These are phyloP conservation scores for Fusarium sp. DNA, from an alignment of 2,329 filamentous ascomycete species.

Conservation along the genomic window DNA sequence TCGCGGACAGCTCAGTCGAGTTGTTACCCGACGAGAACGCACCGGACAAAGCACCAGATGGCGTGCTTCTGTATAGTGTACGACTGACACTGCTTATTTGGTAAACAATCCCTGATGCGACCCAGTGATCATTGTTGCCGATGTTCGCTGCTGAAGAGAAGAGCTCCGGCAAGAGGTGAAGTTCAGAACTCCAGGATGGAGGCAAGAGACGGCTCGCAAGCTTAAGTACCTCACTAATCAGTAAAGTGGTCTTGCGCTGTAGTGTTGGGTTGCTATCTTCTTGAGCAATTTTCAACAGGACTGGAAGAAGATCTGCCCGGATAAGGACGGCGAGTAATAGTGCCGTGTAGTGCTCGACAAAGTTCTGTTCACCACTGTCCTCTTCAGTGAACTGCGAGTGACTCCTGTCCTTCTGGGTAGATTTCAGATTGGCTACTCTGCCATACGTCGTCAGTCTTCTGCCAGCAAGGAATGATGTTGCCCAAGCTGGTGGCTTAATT, in stretches of 20 bases:
- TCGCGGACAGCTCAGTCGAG: slow-evolving; percentile 62
- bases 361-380: slow-evolving; percentile 79
- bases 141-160: slow-evolving; percentile 83
- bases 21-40: slow-evolving; percentile 59
- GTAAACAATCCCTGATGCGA: slow-evolving; percentile 91
- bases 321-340: slow-evolving; percentile 88
- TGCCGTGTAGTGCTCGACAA: slow-evolving; percentile 94
- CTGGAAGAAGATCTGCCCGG: slow-evolving; percentile 78
- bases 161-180: slow-evolving; percentile 90
- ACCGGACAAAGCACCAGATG: slow-evolving; percentile 58
- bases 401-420: slow-evolving; percentile 63
- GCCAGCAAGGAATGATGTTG: slow-evolving; percentile 93
- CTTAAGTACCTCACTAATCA: slow-evolving; percentile 92
- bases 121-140: slow-evolving; percentile 77
- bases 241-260: slow-evolving; percentile 88
- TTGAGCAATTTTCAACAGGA: slow-evolving; percentile 73
- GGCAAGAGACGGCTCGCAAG: slow-evolving; percentile 89
- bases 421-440: slow-evolving; percentile 87
- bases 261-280: slow-evolving; percentile 76
- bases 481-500: slow-evolving; percentile 94
- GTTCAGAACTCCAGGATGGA: slow-evolving; percentile 80
- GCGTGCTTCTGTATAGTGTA: slow-evolving; percentile 85
- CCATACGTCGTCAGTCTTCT: slow-evolving; percentile 95
- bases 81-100: slow-evolving; percentile 98
- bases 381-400: slow-evolving; percentile 71